Evolutionary conservation across 1,284 basidiomycete species (phyloP).

Genomic region (Cutaneotrichosporon daszewskae): DNA sequence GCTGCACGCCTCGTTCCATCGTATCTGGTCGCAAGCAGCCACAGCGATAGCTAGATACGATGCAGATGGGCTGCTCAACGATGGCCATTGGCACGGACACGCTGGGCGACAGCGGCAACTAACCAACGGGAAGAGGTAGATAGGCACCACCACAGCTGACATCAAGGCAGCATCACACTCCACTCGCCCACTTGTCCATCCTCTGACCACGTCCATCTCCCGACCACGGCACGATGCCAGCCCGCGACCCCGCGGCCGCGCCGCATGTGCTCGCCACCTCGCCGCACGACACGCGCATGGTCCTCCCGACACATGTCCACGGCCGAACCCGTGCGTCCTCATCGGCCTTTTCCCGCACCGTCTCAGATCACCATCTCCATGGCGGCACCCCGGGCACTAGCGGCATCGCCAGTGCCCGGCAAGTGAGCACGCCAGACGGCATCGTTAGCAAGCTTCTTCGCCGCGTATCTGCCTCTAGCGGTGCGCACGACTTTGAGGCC

Average conservation of each 20-base stretch:
- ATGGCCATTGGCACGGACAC: no score
- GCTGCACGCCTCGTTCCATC: no score
- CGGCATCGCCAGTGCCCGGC: neutral
- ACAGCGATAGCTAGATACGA: no score
- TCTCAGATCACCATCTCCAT: neutral
- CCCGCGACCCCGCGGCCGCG: slow-evolving; percentile 33
- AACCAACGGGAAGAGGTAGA: no score
- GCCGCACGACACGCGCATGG: slow-evolving; percentile 9
- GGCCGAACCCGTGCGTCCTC: slow-evolving; percentile 13
- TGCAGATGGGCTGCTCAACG: no score
- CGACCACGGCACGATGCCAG: slow-evolving; percentile 37
- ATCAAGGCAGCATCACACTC: no score
- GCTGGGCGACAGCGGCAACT: no score
- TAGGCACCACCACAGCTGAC: no score
- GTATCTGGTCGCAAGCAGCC: no score
- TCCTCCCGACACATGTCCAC: slow-evolving; percentile 15
- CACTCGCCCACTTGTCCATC: no score
- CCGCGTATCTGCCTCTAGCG: slow-evolving; percentile 4
- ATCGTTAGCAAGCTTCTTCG: slow-evolving; percentile 7
- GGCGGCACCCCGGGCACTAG: neutral
- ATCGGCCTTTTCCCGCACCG: slow-evolving; percentile 21
- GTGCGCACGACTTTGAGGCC: no score
- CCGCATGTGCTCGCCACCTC: slow-evolving; percentile 22
- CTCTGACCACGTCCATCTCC: no score
- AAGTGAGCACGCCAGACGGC: slow-evolving; percentile 6